Evolutionary conservation across 495 filamentous ascomycete genomes (phyloP), one percentile per base, ranked within the genome.

Genomic region (Saxispiralis lemnorum): DNA sequence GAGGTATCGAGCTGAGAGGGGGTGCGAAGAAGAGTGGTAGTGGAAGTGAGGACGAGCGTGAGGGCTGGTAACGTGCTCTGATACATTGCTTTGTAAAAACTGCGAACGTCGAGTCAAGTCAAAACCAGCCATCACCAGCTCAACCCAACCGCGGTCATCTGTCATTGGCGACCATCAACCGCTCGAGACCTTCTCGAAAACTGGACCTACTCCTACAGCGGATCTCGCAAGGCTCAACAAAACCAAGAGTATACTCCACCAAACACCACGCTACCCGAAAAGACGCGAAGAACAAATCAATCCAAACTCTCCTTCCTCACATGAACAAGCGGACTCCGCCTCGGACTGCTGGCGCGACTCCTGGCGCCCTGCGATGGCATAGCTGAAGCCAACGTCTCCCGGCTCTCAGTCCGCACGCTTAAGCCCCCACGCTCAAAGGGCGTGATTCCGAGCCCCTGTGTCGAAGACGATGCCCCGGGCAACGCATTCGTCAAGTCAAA

Each of bases 381-480:
- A 28, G 31, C 35, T 11, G 74, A 41, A 15, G 59, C 52, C 41
- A 80, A 57, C 47, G 82, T 70, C 55, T 93, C 87, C 40, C 81
- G 66, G 56, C 83, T 89, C 55, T 89, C 86, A 1, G 80, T 83
- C 49, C 84, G 65, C 2, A 81, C 72, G 28, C 81, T 79, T 46
- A 92, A 57, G 28, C 84, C 83, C 35, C 70, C 76, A 40, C 82
- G 66, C 47, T 83, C 78, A 52, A 88, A 76, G 0, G 67, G 65
- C 10, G 59, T 61, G 49, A 68, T 69, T 5, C 67, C 68, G 37
- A 55, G 10, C 45, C 52, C 49, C 49, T 35, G 14, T 34, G 57
- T 47, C 36, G 56, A 45, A 1, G 53, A 55, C 6, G 54, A 49
- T 18, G 56, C 51, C n/a, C 39, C 35, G 17, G 49, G 38, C 40